Conservation (phyloP, 768 basidiomycete species). For the Pholiota conissans region DNA sequence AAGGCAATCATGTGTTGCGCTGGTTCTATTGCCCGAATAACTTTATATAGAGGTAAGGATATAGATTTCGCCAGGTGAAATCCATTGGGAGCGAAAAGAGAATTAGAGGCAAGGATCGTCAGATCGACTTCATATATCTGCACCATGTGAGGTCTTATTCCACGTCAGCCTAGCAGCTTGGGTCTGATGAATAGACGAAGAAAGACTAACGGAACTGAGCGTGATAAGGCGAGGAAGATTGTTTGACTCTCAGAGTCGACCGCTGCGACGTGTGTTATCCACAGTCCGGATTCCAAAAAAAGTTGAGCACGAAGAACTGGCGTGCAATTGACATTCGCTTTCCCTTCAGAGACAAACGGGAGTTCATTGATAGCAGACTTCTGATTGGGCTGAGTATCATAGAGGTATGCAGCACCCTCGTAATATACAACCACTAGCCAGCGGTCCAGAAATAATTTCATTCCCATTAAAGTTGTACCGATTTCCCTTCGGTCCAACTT, state of each 20-base stretch:
- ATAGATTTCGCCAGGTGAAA: slow-evolving; percentile 22
- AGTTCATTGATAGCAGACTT: not conserved
- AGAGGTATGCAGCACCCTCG: slow-evolving; percentile 41
- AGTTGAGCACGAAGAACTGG: slow-evolving; percentile 12
- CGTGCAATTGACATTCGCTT: not conserved
- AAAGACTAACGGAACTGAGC: slow-evolving; percentile 22
- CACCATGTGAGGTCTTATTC: slow-evolving; percentile 20
- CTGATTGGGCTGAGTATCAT: slow-evolving; percentile 31
- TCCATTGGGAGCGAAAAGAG: slow-evolving; percentile 1
- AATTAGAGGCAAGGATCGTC: slow-evolving; percentile 1
- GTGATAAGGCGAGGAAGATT: slow-evolving; percentile 27
- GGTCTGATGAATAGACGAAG: not conserved
- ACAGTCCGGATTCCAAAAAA: slow-evolving; percentile 12
- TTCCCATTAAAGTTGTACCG: slow-evolving; percentile 27
- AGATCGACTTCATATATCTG: slow-evolving; percentile 23
- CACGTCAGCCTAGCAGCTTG: not conserved
- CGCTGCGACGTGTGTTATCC: slow-evolving; percentile 22
- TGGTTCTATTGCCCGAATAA: slow-evolving; percentile 36
- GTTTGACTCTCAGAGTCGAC: slow-evolving; percentile 21
- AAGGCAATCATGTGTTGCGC: slow-evolving; percentile 29
- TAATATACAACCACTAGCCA: slow-evolving; percentile 48
- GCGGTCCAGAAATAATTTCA: slow-evolving; percentile 43
- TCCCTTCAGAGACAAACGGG: not conserved
- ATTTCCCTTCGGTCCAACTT: slow-evolving; percentile 9
- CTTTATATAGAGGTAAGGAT: slow-evolving; percentile 21